Percentiles rank a stretch among this genome's conserved stretches.
These are phyloP conservation scores for Kwoniella europaea DNA, from an alignment of 768 basidiomycete species.

Conservation along the genomic window DNA sequence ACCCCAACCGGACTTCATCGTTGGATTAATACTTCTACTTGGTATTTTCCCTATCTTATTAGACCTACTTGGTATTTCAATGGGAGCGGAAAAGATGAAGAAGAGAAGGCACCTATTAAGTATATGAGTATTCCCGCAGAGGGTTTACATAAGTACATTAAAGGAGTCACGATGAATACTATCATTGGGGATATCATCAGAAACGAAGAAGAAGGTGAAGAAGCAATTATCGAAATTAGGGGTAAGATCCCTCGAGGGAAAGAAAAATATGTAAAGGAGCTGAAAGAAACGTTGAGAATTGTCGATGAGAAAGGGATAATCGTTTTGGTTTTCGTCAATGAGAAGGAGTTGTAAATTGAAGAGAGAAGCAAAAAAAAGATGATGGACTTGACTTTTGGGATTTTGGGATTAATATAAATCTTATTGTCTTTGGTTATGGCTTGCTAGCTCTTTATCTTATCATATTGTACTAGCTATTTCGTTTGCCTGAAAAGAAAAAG, in stretches of 20 bases:
- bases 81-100: neutral
- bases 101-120: neutral
- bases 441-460: too few species aligned
- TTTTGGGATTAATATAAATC: too few species aligned
- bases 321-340: neutral
- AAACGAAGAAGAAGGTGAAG: neutral
- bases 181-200: conserved; percentile 1
- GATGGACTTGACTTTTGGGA: neutral
- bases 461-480: too few species aligned
- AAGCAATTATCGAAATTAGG: conserved; percentile 6
- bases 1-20: neutral
- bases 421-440: too few species aligned
- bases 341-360: neutral
- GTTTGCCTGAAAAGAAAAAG: too few species aligned
- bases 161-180: neutral
- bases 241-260: neutral
- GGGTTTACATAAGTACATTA: conserved; percentile 6
- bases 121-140: conserved; percentile 1
- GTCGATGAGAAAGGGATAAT: neutral
- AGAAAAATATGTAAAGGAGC: neutral
- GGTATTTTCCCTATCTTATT: neutral
- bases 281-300: neutral
- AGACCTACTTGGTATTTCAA: conserved; percentile 3
- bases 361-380: neutral
- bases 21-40: neutral